Conservation (phyloP, 176 grass and related monocot species). For the Calamus simplicifolius region DNA sequence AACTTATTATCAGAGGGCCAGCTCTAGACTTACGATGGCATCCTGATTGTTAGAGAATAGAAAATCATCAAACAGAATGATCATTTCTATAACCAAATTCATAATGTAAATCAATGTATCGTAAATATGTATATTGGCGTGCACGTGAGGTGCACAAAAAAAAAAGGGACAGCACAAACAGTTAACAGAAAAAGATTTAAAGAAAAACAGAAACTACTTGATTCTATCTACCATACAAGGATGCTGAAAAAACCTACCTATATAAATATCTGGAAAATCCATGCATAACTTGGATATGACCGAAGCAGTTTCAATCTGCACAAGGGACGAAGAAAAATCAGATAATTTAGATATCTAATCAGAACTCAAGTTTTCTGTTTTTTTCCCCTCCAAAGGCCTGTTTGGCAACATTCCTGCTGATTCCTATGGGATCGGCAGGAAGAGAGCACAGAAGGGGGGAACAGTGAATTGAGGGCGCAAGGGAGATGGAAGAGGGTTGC, state of each 20-base stretch:
- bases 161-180: too few species aligned
- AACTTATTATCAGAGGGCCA: constrained; percentile 52
- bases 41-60: constrained; percentile 37
- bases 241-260: constrained; percentile 38
- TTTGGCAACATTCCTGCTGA: too few species aligned
- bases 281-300: constrained; percentile 65
- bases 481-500: too few species aligned
- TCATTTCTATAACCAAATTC: not conserved
- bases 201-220: too few species aligned
- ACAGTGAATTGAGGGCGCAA: too few species aligned
- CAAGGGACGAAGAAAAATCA: constrained; percentile 7
- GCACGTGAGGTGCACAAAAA: too few species aligned
- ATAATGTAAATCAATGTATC: not conserved
- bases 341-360: not conserved
- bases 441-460: too few species aligned
- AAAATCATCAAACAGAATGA: constrained; percentile 15
- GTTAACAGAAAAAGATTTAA: too few species aligned
- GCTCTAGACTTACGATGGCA: constrained; percentile 55
- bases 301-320: constrained; percentile 63
- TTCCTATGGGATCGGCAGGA: too few species aligned
- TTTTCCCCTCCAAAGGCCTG: not conserved
- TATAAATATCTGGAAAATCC: constrained; percentile 88
- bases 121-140: too few species aligned
- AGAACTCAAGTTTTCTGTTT: constrained; percentile 6
- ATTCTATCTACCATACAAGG: too few species aligned